phyloP scores from a whole-genome alignment of 352 stramenopile genomes.

The Phytopythium mirpurense region DNA sequence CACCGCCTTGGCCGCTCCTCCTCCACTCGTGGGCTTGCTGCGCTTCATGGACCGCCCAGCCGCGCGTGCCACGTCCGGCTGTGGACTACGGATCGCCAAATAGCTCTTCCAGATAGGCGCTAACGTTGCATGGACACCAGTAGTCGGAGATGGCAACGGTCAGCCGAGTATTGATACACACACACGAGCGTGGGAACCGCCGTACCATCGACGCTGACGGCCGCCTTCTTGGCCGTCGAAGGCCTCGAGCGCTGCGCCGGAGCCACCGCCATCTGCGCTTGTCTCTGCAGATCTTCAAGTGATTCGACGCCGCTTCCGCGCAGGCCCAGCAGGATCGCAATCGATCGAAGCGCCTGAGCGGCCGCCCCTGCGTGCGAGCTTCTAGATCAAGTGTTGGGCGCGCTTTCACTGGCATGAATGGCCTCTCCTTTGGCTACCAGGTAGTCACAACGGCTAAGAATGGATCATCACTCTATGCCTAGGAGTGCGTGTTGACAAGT shows the following conservation, averaged over 20 bases:
- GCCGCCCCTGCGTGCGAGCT: background rate
- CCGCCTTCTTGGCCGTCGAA: constrained; percentile 24
- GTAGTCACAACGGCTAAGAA: background rate
- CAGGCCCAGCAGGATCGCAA: background rate
- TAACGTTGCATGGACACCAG: too few species aligned
- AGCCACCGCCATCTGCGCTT: background rate
- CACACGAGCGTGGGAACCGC: too few species aligned
- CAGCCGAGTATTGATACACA: background rate
- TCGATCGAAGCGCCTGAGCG: background rate
- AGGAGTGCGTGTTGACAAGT: background rate
- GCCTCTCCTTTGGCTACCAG: background rate
- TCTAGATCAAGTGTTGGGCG: background rate
- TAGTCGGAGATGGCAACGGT: background rate
- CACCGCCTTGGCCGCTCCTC: too few species aligned
- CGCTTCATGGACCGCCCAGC: constrained; percentile 4
- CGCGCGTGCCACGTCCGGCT: too few species aligned
- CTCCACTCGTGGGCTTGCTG: background rate
- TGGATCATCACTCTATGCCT: background rate
- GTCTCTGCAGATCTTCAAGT: background rate
- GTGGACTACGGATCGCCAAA: constrained; percentile 28
- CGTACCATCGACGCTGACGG: constrained; percentile 18
- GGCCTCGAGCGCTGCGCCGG: constrained; percentile 5
- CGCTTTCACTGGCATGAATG: background rate
- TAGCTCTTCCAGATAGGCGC: constrained; percentile 72
- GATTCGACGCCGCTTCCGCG: background rate